Evolutionary conservation across 306 rosid species (phyloP), one percentile per base, ranked within the genome.

Genomic region (Prunus padus): DNA sequence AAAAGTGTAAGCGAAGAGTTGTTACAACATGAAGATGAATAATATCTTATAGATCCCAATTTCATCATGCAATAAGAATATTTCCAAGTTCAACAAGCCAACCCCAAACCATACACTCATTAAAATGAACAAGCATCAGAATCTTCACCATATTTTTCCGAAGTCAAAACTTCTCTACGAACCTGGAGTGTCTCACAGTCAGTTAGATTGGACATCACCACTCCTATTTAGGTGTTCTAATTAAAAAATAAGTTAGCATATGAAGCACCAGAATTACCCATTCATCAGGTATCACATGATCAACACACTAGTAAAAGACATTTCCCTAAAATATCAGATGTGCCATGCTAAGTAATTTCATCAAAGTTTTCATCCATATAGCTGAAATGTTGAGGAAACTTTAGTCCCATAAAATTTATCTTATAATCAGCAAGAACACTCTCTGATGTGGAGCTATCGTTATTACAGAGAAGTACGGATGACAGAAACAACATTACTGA

Each of bases 111-210:
- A 42, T 65, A 13, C 52, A 70, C 63, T 30, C 61, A 31, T 51
- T 55, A 22, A 28, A 70, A 69, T 11, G 28, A 49, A 69, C 28
- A 51, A 50, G 49, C 42, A 30, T 19, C 16, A 40, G 13, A 66
- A 25, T 65, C 47, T 65, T 18, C 20, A 26, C 9, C 2, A 20
- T 50, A 47, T 8, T 65, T 65, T 31, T 65, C 69, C 25, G 0
- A 31, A 11, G 65, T 19, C 18, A 66, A 66, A 66, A 42, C 71
- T 20, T 66, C 51, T 12, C 52, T 2, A 0, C 1, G 33, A 66
- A 42, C 30, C 71, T 42, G 51, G 71, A 66, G 51, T 65, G 51
- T 42, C 69, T 45, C 70, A 65, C 47, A 42, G 22, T 62, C 45
- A 62, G 44, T 62, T 62, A n/a, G 20, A 13, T 62, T 30, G 44